These are phyloP conservation scores for Boletellus sp. DNA, from an alignment of 1,284 basidiomycete genomes.

Conservation along the genomic window DNA sequence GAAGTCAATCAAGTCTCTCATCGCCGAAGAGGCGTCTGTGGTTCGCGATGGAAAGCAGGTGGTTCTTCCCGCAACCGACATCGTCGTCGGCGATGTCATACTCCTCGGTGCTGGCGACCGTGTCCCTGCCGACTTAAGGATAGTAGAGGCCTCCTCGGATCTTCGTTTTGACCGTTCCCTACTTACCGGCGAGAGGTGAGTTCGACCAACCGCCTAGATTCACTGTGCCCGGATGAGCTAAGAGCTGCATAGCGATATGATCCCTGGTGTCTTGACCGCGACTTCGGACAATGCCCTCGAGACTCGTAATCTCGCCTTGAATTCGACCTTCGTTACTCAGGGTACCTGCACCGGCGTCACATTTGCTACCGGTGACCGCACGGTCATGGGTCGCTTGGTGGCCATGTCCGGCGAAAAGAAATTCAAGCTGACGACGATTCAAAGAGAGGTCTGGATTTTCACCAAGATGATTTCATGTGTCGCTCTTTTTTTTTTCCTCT, in stretches of 20 bases:
- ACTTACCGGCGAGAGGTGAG: constrained; percentile 52
- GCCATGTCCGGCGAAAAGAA: constrained; percentile 49
- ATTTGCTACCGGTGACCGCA: constrained; percentile 54
- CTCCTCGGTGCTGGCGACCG: constrained; percentile 72
- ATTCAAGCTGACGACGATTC: constrained; percentile 47
- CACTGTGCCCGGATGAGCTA: constrained; percentile 3
- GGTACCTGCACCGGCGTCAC: constrained; percentile 58
- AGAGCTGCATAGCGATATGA: constrained; percentile 39
- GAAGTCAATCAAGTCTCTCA: constrained; percentile 36
- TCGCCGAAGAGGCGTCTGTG: constrained; percentile 38
- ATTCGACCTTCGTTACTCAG: constrained; percentile 48
- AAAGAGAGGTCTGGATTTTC: constrained; percentile 47
- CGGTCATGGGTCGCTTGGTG: constrained; percentile 58
- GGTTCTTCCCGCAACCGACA: constrained; percentile 69
- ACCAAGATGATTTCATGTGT: constrained; percentile 42
- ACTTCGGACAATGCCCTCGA: constrained; percentile 58
- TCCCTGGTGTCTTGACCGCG: constrained; percentile 45
- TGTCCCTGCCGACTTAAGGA: constrained; percentile 78
- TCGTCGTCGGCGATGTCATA: constrained; percentile 80
- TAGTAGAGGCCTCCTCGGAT: constrained; percentile 52
- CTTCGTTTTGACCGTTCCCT: constrained; percentile 58
- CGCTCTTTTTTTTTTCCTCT: constrained; percentile 39
- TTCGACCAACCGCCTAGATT: not conserved
- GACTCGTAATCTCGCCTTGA: constrained; percentile 58
- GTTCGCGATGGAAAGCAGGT: constrained; percentile 59